These are phyloP conservation scores for Fusarium sublunatum DNA, from an alignment of 2,329 filamentous ascomycete genomes.

Conservation along the genomic window DNA sequence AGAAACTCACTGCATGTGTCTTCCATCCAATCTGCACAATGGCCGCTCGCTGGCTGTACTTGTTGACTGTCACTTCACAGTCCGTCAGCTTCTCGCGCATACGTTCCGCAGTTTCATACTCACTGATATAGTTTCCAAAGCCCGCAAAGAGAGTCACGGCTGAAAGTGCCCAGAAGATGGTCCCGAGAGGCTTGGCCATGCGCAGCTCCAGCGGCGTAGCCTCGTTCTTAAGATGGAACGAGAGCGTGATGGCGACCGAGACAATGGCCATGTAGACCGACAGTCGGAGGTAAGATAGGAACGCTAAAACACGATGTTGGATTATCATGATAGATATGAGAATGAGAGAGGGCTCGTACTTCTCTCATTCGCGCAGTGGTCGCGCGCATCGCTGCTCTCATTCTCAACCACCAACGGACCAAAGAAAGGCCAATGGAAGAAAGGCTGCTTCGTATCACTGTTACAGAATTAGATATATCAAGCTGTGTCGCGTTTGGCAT, in stretches of 20 bases:
- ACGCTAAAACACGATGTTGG: conserved; percentile 59
- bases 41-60: conserved; percentile 81
- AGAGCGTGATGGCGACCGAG: conserved; percentile 88
- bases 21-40: conserved; percentile 95
- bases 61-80: conserved; percentile 72
- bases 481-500: neutral
- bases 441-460: conserved; percentile 10
- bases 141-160: conserved; percentile 81
- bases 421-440: conserved; percentile 63
- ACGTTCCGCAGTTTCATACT: conserved; percentile 40
- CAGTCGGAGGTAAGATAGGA: conserved; percentile 90
- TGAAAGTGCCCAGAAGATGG: conserved; percentile 87
- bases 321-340: neutral
- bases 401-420: conserved; percentile 80
- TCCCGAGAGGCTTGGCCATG: conserved; percentile 84
- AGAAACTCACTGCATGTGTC: conserved; percentile 78
- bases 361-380: conserved; percentile 83
- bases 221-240: conserved; percentile 85
- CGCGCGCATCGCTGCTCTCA: conserved; percentile 77
- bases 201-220: conserved; percentile 77
- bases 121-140: conserved; percentile 86
- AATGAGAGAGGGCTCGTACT: conserved; percentile 56
- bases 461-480: neutral
- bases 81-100: conserved; percentile 2
- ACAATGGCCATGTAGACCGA: conserved; percentile 93